phyloP scores from a whole-genome alignment of 768 basidiomycete species.

The Mycena vitilis region DNA sequence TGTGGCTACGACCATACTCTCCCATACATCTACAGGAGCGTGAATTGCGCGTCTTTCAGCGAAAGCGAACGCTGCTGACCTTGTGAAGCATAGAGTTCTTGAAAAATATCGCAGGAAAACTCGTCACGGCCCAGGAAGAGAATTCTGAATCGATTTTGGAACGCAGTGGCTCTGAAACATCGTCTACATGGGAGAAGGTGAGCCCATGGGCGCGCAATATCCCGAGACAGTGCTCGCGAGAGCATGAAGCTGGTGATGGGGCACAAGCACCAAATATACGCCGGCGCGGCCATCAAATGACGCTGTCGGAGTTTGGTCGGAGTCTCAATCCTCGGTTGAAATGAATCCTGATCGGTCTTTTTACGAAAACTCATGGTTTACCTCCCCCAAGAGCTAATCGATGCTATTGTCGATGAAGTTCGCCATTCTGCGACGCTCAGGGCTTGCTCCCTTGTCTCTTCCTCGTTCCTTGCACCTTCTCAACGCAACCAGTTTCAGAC shows the following conservation, averaged over 20 bases:
- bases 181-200: conserved; percentile 5
- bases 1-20: conserved; percentile 73
- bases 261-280: too few species aligned
- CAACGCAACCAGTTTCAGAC: conserved; percentile 25
- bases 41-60: conserved; percentile 24
- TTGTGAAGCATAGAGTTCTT: conserved; percentile 67
- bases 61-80: conserved; percentile 57
- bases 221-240: neutral
- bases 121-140: conserved; percentile 91
- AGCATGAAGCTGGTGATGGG: conserved; percentile 6
- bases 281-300: too few species aligned
- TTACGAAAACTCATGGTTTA: neutral
- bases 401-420: conserved; percentile 21
- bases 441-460: conserved; percentile 21
- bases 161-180: neutral
- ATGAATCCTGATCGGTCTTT: too few species aligned
- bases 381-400: conserved; percentile 26
- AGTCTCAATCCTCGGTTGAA: too few species aligned
- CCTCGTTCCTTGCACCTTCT: conserved; percentile 15
- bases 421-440: conserved; percentile 17
- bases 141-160: conserved; percentile 67
- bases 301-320: too few species aligned
- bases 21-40: conserved; percentile 76
- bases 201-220: conserved; percentile 2
- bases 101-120: conserved; percentile 83